Evolutionary conservation across 257 asterid genomes (phyloP).

Genomic region (Lycium ferocissimum): DNA sequence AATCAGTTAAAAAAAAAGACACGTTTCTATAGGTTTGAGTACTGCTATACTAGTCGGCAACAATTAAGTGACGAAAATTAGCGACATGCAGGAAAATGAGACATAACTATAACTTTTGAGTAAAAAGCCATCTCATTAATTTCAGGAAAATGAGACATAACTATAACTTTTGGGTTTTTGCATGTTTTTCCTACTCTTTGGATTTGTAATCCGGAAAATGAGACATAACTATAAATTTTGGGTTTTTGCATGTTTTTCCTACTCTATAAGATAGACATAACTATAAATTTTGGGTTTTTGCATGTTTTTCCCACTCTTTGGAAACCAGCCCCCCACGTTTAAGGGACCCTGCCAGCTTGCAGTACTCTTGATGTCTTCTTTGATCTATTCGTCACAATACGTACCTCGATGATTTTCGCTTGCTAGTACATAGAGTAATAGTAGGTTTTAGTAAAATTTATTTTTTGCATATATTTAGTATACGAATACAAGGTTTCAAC

Average conservation of each 20-base stretch:
- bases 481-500: no score
- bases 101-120: constrained; percentile 26
- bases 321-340: no score
- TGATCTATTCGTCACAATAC: no score
- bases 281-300: not conserved
- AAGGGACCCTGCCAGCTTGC: no score
- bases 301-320: not conserved
- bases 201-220: not conserved
- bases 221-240: not conserved
- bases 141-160: not conserved
- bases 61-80: not conserved
- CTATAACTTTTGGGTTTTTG: not conserved
- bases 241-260: not conserved
- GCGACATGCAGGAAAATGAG: not conserved
- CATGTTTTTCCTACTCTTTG: not conserved
- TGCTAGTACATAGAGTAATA: no score
- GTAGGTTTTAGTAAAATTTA: no score
- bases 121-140: not conserved
- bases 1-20: no score
- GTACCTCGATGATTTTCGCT: no score
- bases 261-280: not conserved
- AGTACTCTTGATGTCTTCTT: no score
- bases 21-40: no score
- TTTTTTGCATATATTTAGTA: no score
- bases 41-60: no score